These are phyloP conservation scores for Clonostachys rhizophaga DNA, from an alignment of 2,329 filamentous ascomycete genomes.

Conservation along the genomic window DNA sequence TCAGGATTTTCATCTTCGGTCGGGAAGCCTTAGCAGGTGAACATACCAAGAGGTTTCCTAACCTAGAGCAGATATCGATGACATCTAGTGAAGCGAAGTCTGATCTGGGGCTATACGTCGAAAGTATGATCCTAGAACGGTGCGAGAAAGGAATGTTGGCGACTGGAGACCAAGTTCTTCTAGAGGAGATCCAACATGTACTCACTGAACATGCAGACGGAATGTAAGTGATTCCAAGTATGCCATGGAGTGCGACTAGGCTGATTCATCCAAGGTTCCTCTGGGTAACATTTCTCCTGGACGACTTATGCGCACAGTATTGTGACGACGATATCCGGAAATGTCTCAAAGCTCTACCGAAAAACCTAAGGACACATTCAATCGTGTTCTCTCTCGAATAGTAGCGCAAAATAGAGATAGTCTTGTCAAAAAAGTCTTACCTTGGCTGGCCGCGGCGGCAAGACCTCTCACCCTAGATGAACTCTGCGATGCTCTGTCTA, in stretches of 20 bases:
- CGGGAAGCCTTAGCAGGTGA: constrained; percentile 13
- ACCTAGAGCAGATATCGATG: background rate
- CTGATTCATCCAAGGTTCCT: constrained; percentile 23
- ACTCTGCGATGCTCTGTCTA: constrained; percentile 25
- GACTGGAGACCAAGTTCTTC: constrained; percentile 8
- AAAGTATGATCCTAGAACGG: constrained; percentile 3
- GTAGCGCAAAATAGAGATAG: background rate
- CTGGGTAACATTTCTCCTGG: constrained; percentile 27
- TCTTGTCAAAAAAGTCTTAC: constrained; percentile 3
- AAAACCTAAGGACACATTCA: constrained; percentile 7
- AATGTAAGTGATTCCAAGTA: constrained; percentile 18
- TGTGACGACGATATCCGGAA: constrained; percentile 10
- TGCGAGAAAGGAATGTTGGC: constrained; percentile 7
- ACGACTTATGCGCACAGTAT: constrained; percentile 23
- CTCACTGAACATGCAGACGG: constrained; percentile 20
- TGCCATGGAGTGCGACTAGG: background rate
- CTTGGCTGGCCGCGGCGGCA: constrained; percentile 20
- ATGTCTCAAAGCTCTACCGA: constrained; percentile 4
- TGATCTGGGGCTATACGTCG: constrained; percentile 6
- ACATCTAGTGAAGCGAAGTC: background rate
- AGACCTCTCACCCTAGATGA: constrained; percentile 24
- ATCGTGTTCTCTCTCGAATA: constrained; percentile 6
- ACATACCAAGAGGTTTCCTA: constrained; percentile 4
- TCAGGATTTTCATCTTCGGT: constrained; percentile 18
- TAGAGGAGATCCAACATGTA: constrained; percentile 14